phyloP scores from a whole-genome alignment of 768 basidiomycete genomes.

The Mycena latifolia region DNA sequence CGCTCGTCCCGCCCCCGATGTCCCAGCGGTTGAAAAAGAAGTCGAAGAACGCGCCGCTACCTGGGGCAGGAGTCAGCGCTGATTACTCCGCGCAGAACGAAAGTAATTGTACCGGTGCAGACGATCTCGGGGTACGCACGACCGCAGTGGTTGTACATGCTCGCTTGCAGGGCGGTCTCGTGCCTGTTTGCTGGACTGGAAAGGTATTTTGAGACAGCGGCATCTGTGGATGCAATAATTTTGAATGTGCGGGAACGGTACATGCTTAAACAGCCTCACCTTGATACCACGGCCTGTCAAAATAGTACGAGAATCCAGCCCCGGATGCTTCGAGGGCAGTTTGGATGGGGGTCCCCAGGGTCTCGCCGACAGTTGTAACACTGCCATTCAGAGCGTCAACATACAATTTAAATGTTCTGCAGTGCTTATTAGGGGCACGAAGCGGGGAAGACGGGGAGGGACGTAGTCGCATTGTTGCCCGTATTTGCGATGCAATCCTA shows the following conservation, averaged over 20 bases:
- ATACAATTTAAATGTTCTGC: background rate
- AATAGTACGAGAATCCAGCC: slow-evolving; percentile 58
- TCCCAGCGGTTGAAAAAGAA: slow-evolving; percentile 42
- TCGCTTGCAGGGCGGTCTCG: slow-evolving; percentile 33
- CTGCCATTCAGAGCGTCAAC: slow-evolving; percentile 21
- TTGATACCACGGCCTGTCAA: slow-evolving; percentile 51
- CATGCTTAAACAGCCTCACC: slow-evolving; percentile 37
- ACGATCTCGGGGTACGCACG: slow-evolving; percentile 53
- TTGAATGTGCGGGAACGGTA: background rate
- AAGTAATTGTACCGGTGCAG: slow-evolving; percentile 39
- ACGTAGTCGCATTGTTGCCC: slow-evolving; percentile 43
- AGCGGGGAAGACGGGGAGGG: slow-evolving; percentile 45
- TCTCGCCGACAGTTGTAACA: slow-evolving; percentile 32
- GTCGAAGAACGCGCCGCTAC: slow-evolving; percentile 47
- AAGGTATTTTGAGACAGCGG: slow-evolving; percentile 38
- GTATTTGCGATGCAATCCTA: slow-evolving; percentile 42
- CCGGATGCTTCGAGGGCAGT: slow-evolving; percentile 39
- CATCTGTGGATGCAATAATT: slow-evolving; percentile 8
- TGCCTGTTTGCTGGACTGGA: slow-evolving; percentile 38
- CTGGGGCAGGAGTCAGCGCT: slow-evolving; percentile 5
- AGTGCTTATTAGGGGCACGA: slow-evolving; percentile 35
- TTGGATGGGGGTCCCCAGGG: background rate
- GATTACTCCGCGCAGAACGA: too few species aligned
- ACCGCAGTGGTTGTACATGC: slow-evolving; percentile 48
- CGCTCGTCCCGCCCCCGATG: slow-evolving; percentile 53